A percentile compares a stretch with the other conserved stretches of the same genome.
Conservation (phyloP, 139 green algal species). For the Mesostigma viride region DNA sequence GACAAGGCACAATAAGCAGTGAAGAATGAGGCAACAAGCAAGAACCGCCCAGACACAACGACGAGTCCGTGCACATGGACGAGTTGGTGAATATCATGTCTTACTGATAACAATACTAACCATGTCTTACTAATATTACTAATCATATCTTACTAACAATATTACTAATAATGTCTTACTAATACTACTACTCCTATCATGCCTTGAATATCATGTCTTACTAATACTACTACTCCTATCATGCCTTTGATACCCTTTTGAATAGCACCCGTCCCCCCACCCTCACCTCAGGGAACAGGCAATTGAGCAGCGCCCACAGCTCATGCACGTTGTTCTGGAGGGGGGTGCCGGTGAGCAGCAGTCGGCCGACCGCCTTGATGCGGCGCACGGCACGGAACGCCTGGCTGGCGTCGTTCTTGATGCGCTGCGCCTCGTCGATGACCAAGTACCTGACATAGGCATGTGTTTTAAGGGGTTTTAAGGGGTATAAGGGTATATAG, state of each 20-base stretch:
- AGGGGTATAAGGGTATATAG: background rate
- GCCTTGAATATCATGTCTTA: background rate
- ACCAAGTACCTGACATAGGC: slow-evolving; percentile 33
- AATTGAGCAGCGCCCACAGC: slow-evolving; percentile 80
- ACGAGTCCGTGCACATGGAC: no score
- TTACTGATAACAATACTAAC: no score
- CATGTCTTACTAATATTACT: no score
- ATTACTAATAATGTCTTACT: no score
- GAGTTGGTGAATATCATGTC: no score
- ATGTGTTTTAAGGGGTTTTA: background rate
- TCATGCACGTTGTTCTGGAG: slow-evolving; percentile 81
- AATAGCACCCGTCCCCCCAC: no score
- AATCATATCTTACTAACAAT: no score
- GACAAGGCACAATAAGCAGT: no score
- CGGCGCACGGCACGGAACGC: slow-evolving; percentile 58
- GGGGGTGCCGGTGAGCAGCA: slow-evolving; percentile 64
- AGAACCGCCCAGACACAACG: no score
- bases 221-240: background rate
- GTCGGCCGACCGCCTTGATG: slow-evolving; percentile 36
- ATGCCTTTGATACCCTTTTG: background rate
- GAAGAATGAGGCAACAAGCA: no score
- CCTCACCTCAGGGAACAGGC: slow-evolving; percentile 71
- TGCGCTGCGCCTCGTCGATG: slow-evolving; percentile 59
- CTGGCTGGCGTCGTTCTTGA: slow-evolving; percentile 53
- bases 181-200: background rate